Evolutionary conservation across 176 grass and related monocot species (phyloP).

Genomic region (Oryza nivara): DNA sequence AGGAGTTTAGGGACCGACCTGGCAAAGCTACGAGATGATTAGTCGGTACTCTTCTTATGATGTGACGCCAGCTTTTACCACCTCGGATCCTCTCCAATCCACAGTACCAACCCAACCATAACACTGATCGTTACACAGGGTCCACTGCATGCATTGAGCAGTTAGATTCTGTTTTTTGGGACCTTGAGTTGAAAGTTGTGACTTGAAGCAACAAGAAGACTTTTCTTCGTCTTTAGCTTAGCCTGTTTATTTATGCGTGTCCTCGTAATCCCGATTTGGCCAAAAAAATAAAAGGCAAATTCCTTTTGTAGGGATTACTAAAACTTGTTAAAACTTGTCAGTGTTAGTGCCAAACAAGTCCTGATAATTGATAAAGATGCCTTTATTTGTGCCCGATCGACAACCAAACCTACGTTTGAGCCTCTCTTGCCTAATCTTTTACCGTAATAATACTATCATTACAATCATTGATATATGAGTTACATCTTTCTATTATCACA

Average conservation of each 20-base stretch:
- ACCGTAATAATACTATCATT: no score
- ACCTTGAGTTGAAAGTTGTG: conserved; percentile 10
- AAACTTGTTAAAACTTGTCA: not conserved
- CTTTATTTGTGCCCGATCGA: not conserved
- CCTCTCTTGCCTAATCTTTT: not conserved
- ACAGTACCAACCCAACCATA: not conserved
- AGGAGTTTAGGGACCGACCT: not conserved
- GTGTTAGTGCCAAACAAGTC: not conserved
- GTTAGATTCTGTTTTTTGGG: not conserved
- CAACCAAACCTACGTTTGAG: not conserved
- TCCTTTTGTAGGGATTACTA: not conserved
- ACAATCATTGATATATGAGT: no score
- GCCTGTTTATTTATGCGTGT: not conserved
- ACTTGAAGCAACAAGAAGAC: conserved; percentile 8
- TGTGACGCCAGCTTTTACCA: conserved; percentile 18
- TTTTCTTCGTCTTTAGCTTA: not conserved
- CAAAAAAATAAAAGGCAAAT: not conserved
- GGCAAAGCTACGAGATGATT: not conserved
- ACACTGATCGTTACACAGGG: not conserved
- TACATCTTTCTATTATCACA: no score
- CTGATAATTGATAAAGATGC: not conserved
- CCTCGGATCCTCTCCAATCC: conserved; percentile 37
- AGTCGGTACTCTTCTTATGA: conserved; percentile 9
- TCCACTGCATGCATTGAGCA: not conserved
- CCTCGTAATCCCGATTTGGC: not conserved